These are phyloP conservation scores for Edaphochlamys debaryana DNA, from an alignment of 139 green algal species.

Conservation along the genomic window DNA sequence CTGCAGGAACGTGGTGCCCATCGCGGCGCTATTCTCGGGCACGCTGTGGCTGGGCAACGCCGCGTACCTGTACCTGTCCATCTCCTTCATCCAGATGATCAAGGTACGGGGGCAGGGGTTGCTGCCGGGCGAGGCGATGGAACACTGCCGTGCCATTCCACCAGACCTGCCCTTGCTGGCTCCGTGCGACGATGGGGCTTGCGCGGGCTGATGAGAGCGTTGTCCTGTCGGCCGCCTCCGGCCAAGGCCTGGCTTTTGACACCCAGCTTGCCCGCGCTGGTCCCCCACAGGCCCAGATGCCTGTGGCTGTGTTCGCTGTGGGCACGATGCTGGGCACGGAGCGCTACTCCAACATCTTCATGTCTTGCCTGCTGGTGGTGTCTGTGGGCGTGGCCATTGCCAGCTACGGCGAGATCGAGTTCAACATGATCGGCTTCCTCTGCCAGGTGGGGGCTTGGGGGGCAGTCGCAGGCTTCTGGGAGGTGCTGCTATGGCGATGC, in stretches of 20 bases:
- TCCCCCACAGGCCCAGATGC: constrained; percentile 57
- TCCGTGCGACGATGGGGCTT: too few species aligned
- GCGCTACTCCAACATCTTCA: constrained; percentile 51
- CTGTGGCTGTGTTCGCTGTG: constrained; percentile 43
- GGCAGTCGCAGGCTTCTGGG: too few species aligned
- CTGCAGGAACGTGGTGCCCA: constrained; percentile 63
- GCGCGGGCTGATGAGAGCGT: too few species aligned
- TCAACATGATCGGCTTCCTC: background rate
- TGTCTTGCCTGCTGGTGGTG: constrained; percentile 86
- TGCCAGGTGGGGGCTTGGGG: too few species aligned
- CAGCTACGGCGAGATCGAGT: constrained; percentile 59
- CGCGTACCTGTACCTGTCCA: constrained; percentile 93
- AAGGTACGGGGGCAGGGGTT: too few species aligned
- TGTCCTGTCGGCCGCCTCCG: too few species aligned
- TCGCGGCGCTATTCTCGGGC: constrained; percentile 86
- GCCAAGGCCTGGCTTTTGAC: too few species aligned
- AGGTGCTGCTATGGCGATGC: too few species aligned
- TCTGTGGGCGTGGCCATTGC: constrained; percentile 76
- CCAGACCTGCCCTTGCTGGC: too few species aligned
- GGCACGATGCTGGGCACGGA: constrained; percentile 78
- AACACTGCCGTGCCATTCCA: too few species aligned
- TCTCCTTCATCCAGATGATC: constrained; percentile 97
- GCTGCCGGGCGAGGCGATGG: too few species aligned
- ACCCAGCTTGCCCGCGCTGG: too few species aligned
- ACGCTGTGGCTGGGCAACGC: constrained; percentile 94